A percentile compares a stretch with the other conserved stretches of the same genome.
These are phyloP conservation scores for Pythium monospermum DNA, from an alignment of 352 stramenopile genomes.

Conservation along the genomic window DNA sequence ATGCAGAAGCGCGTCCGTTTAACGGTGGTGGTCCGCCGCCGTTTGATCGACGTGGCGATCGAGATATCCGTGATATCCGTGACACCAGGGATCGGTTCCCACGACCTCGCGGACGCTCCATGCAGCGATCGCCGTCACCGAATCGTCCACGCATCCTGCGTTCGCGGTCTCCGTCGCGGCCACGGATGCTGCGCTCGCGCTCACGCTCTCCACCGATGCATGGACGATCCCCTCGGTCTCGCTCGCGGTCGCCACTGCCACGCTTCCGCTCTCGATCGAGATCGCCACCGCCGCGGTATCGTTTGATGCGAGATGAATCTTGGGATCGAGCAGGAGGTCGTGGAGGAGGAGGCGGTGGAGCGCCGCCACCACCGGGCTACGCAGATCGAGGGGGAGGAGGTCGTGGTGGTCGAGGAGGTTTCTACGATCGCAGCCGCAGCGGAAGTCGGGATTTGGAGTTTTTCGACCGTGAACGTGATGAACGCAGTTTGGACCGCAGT, in stretches of 20 bases:
- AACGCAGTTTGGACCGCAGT: constrained; percentile 15
- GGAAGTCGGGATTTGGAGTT: constrained; percentile 17
- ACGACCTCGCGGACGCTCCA: constrained; percentile 36
- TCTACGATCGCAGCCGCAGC: constrained; percentile 22
- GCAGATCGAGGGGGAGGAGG: constrained; percentile 27
- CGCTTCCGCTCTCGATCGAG: constrained; percentile 45
- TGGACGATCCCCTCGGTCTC: constrained; percentile 26
- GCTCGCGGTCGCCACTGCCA: constrained; percentile 36
- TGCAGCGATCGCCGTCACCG: constrained; percentile 41
- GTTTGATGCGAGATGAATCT: constrained; percentile 31
- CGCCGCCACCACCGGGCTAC: constrained; percentile 6
- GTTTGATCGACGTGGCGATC: constrained; percentile 20
- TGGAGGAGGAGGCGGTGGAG: constrained; percentile 20
- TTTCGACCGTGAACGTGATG: constrained; percentile 20
- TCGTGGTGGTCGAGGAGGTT: constrained; percentile 22
- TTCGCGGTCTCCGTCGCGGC: constrained; percentile 27
- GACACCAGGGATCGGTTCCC: constrained; percentile 38
- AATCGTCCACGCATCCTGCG: constrained; percentile 14
- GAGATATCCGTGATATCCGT: no score
- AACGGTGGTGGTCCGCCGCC: constrained; percentile 19
- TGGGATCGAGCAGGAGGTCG: constrained; percentile 15
- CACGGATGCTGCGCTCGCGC: constrained; percentile 22
- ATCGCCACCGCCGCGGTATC: constrained; percentile 44
- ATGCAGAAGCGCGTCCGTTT: constrained; percentile 24
- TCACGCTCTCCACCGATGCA: constrained; percentile 36